Base-by-base conservation (phyloP, 768 basidiomycete species). In the Sporobolomyces pararoseus region DNA sequence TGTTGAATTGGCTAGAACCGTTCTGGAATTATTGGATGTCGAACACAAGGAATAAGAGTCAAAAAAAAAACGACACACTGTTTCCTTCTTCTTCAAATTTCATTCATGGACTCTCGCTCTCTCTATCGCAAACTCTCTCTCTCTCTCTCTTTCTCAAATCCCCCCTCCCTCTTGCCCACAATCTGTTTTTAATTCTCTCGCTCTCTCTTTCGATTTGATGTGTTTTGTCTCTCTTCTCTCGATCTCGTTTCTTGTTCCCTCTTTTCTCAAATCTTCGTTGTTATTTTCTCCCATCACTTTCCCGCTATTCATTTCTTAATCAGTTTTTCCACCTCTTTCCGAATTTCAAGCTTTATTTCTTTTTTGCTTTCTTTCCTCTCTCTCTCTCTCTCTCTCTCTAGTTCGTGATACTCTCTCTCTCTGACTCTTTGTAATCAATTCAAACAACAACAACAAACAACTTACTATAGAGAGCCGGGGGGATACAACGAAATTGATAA, bases 1-100 rank as follows among this genome's bases (percentile, higher is more conserved):
- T 72, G 88, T 90, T 71, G 82, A 88, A 32, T 85, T 98, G 51
- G 87, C 89, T 12, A 83, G 88, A 52, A 85, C 91, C 72, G 96
- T 96, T 60, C 80, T 94, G 63, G 91, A 94, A 75, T 86, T 92
- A 75, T 87, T 91, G 23, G 91, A 95, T 12, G 87, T 91, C 68
- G 84, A 84, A 31, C 54, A 65, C 23, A 57, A 58, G 37, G 50
- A 42, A 57, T 44, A 34, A 37, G 39, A 46, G 23, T 7, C 19
- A 44, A 29, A 13, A 39, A 17, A 16, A 63, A 31, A 14, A 14
- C 17, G 23, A 29, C 34, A 27, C 55, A 13, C 16, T 53, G 17
- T 52, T n/a, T 46, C 51, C 32, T 57, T 16, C 63, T 65, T 47
- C 63, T n/a, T 27, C 47, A 23, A 47, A 13, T 47, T 35, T 35